Evolutionary conservation across 1,284 basidiomycete genomes (phyloP).

Genomic region (Tylopilus sp.): DNA sequence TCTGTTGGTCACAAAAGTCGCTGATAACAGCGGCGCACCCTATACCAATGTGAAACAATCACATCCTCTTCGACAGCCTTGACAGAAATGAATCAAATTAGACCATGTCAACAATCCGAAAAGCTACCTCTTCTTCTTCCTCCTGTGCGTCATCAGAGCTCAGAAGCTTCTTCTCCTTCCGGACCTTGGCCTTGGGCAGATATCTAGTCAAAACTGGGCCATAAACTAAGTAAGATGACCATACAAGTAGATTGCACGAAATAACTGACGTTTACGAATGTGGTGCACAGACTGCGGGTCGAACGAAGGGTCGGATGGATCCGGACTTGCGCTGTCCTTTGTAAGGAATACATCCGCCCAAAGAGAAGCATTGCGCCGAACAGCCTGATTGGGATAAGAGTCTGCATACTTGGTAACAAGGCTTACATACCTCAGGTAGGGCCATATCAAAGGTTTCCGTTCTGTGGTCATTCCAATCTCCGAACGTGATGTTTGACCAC

Average conservation of each 20-base stretch:
- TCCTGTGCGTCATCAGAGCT: conserved; percentile 50
- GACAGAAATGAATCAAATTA: conserved; percentile 21
- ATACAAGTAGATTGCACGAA: conserved; percentile 1
- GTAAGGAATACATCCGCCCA: conserved; percentile 91
- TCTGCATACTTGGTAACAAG: conserved; percentile 8
- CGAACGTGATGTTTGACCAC: conserved; percentile 89
- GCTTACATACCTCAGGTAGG: conserved; percentile 73
- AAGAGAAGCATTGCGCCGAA: conserved; percentile 83
- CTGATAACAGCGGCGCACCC: conserved; percentile 50
- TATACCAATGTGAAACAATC: conserved; percentile 88
- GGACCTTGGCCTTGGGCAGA: conserved; percentile 74
- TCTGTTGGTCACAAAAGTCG: conserved; percentile 1
- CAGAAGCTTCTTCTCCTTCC: conserved; percentile 90
- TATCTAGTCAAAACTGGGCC: conserved; percentile 86
- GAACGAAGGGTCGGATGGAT: conserved; percentile 68
- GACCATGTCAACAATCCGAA: conserved; percentile 6
- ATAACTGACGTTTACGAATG: conserved; percentile 78
- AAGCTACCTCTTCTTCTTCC: conserved; percentile 56
- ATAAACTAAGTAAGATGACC: conserved; percentile 17
- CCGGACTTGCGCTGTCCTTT: conserved; percentile 71
- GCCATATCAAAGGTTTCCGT: conserved; percentile 74
- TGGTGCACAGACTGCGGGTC: conserved; percentile 74
- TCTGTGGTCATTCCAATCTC: conserved; percentile 81
- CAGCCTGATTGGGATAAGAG: conserved; percentile 59
- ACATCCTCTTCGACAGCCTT: conserved; percentile 58